These are phyloP conservation scores for Trichoderma lentiforme DNA, from an alignment of 2,329 filamentous ascomycete species.

Conservation along the genomic window DNA sequence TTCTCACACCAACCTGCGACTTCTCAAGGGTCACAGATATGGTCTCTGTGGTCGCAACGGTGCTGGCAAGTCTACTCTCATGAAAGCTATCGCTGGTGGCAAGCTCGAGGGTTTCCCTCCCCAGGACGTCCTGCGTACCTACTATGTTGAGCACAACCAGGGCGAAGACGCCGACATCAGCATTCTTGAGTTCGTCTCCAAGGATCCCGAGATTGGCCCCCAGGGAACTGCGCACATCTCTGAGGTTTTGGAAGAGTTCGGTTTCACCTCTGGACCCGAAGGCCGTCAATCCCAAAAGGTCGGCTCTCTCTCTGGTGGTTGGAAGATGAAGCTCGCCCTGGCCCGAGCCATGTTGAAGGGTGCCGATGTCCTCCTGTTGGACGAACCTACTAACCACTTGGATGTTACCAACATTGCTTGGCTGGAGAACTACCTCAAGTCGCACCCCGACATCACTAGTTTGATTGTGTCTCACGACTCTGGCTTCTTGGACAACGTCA, in stretches of 20 bases:
- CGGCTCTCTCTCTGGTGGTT: slow-evolving; percentile 92
- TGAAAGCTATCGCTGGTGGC: slow-evolving; percentile 92
- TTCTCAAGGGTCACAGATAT: slow-evolving; percentile 95
- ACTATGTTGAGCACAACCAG: slow-evolving; percentile 99
- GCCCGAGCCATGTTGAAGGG: slow-evolving; percentile 94
- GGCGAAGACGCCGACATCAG: slow-evolving; percentile 95
- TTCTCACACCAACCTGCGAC: slow-evolving; percentile 89
- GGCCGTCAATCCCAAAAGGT: slow-evolving; percentile 87
- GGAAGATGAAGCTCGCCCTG: slow-evolving; percentile 99
- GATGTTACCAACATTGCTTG: slow-evolving; percentile 95
- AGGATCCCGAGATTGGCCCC: slow-evolving; percentile 80
- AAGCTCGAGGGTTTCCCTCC: slow-evolving; percentile 97
- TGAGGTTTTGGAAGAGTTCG: slow-evolving; percentile 82
- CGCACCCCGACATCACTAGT: slow-evolving; percentile 93
- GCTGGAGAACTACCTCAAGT: slow-evolving; percentile 92
- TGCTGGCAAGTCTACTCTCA: slow-evolving; percentile 97
- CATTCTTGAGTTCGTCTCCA: slow-evolving; percentile 88
- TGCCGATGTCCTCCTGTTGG: slow-evolving; percentile 92
- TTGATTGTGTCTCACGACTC: slow-evolving; percentile 99
- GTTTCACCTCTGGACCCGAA: slow-evolving; percentile 85
- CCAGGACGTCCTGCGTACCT: slow-evolving; percentile 88
- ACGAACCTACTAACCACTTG: slow-evolving; percentile 98
- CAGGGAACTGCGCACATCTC: slow-evolving; percentile 79
- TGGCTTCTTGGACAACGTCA: slow-evolving; percentile 92
- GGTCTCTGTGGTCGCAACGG: slow-evolving; percentile 96